Percentiles rank a stretch among this genome's conserved stretches.
Conservation (phyloP, 306 rosid genomes). For the Hippophae gyantsensis region DNA sequence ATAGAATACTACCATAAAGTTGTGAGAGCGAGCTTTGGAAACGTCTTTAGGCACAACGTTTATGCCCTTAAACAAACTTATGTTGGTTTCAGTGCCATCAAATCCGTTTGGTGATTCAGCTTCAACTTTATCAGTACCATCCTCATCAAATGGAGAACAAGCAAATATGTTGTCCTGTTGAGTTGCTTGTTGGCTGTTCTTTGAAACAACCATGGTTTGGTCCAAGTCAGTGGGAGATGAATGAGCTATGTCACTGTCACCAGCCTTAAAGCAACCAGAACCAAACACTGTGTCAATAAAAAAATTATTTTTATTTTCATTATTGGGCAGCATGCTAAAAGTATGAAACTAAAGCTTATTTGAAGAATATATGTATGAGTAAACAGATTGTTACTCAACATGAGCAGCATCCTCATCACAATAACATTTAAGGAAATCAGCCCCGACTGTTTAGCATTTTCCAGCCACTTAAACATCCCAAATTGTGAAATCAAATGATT, state of each 20-base stretch:
- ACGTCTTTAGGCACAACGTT: slow-evolving; percentile 21
- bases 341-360: no score
- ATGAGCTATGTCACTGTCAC: slow-evolving; percentile 20
- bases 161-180: slow-evolving; percentile 21
- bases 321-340: no score
- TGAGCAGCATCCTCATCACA: no score
- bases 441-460: neutral
- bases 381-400: no score
- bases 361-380: no score
- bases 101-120: slow-evolving; percentile 17
- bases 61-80: slow-evolving; percentile 18
- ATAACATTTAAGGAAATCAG: neutral
- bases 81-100: slow-evolving; percentile 24
- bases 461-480: neutral
- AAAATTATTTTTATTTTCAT: neutral
- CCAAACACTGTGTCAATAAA: neutral
- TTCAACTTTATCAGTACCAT: slow-evolving; percentile 26
- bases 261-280: slow-evolving; percentile 28
- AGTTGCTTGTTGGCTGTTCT: slow-evolving; percentile 16
- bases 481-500: neutral
- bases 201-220: slow-evolving; percentile 15
- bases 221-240: slow-evolving; percentile 21
- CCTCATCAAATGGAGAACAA: slow-evolving; percentile 15
- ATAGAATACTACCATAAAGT: slow-evolving; percentile 24
- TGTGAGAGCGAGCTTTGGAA: slow-evolving; percentile 14